Evolutionary conservation across 2,329 filamentous ascomycete genomes (phyloP).

Genomic region (Microdochium paspali): DNA sequence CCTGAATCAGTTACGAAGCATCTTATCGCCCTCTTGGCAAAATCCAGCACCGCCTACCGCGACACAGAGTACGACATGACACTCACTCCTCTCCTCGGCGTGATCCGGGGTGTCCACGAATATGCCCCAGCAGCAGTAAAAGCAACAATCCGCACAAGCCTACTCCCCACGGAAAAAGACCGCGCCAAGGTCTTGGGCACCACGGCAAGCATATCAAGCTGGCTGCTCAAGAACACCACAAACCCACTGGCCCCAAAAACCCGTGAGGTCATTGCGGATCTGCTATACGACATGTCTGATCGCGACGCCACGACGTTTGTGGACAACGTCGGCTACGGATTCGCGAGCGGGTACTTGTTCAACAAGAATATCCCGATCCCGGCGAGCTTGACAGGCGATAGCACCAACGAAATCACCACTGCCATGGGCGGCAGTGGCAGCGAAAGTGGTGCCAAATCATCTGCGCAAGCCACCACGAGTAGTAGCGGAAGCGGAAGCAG

Average conservation of each 20-base stretch:
- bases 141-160: constrained; percentile 49
- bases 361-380: constrained; percentile 75
- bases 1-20: constrained; percentile 51
- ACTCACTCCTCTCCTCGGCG: constrained; percentile 64
- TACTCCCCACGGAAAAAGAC: constrained; percentile 72
- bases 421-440: constrained; percentile 5
- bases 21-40: constrained; percentile 61
- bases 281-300: constrained; percentile 82
- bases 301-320: constrained; percentile 74
- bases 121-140: constrained; percentile 55
- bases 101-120: constrained; percentile 63
- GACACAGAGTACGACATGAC: constrained; percentile 64
- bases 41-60: constrained; percentile 52
- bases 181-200: constrained; percentile 69
- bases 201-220: constrained; percentile 63
- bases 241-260: constrained; percentile 63
- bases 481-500: neutral
- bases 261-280: constrained; percentile 62
- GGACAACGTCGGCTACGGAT: constrained; percentile 88
- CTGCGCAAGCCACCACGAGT: neutral
- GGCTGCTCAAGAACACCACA: constrained; percentile 68
- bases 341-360: constrained; percentile 82
- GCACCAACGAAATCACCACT: constrained; percentile 25
- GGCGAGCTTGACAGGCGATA: constrained; percentile 38
- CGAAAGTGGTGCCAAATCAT: neutral